These are phyloP conservation scores for Grosmannia penicillata DNA, from an alignment of 2,329 filamentous ascomycete species.

Conservation along the genomic window DNA sequence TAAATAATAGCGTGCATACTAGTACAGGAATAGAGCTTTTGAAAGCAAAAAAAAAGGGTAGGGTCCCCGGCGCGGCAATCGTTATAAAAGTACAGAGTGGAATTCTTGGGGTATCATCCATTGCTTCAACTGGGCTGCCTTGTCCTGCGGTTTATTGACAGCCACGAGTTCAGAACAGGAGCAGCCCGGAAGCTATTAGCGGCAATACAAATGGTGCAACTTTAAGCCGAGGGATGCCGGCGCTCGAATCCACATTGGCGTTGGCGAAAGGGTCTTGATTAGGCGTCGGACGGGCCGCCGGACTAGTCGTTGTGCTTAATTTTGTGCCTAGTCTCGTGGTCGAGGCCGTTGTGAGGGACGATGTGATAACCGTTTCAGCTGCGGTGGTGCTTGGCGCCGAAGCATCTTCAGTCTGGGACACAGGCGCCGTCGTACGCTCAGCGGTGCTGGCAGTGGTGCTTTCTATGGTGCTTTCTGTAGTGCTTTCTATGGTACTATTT, in stretches of 20 bases:
- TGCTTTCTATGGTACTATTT: not conserved
- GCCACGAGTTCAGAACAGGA: too few species aligned
- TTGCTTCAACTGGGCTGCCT: too few species aligned
- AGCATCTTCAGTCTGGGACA: too few species aligned
- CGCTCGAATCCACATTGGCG: not conserved
- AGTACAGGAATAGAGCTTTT: too few species aligned
- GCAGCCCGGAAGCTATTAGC: not conserved
- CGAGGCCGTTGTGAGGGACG: not conserved
- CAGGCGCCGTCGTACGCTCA: too few species aligned
- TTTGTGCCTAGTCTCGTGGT: not conserved
- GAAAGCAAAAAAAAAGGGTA: too few species aligned
- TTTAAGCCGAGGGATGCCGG: not conserved
- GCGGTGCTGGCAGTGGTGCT: too few species aligned
- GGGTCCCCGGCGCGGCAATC: too few species aligned
- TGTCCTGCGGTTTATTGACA: too few species aligned
- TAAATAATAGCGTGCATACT: too few species aligned
- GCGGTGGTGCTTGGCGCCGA: not conserved
- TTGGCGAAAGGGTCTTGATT: conserved; percentile 10
- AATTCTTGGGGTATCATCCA: too few species aligned
- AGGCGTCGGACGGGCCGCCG: conserved; percentile 5
- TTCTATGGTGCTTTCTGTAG: not conserved
- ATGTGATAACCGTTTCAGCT: not conserved
- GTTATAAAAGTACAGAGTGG: too few species aligned
- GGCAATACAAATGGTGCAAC: not conserved
- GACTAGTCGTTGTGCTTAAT: not conserved